Evolutionary conservation across 805 yeast species (phyloP).

Genomic region (Candida silvicultrix): DNA sequence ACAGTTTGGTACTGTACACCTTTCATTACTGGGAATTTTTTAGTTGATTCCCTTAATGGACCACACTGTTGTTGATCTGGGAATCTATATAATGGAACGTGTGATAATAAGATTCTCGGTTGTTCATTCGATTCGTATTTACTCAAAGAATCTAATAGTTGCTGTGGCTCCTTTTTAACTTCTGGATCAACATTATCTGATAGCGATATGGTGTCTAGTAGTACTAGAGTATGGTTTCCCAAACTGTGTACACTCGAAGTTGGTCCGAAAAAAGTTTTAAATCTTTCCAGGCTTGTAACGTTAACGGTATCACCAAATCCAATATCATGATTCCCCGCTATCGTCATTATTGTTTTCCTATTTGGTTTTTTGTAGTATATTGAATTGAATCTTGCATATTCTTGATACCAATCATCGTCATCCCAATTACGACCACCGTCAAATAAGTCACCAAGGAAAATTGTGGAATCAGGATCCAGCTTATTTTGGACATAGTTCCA

Average conservation of each 20-base stretch:
- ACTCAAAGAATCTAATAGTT: slow-evolving; percentile 41
- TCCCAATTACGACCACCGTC: slow-evolving; percentile 95
- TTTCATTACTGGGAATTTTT: slow-evolving; percentile 56
- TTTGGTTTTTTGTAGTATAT: slow-evolving; percentile 57
- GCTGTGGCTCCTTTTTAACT: slow-evolving; percentile 40
- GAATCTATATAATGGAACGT: slow-evolving; percentile 81
- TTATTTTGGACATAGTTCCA: slow-evolving; percentile 49
- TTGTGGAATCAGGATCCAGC: slow-evolving; percentile 67
- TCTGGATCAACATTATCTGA: slow-evolving; percentile 47
- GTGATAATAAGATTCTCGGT: slow-evolving; percentile 72
- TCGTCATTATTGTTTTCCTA: slow-evolving; percentile 35
- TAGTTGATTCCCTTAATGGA: slow-evolving; percentile 60
- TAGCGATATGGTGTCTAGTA: slow-evolving; percentile 79
- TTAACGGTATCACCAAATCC: slow-evolving; percentile 81
- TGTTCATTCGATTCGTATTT: slow-evolving; percentile 18
- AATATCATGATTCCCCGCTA: slow-evolving; percentile 95
- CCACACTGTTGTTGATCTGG: slow-evolving; percentile 67
- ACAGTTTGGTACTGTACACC: slow-evolving; percentile 92
- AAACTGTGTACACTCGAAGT: slow-evolving; percentile 46
- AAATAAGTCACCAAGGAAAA: slow-evolving; percentile 86
- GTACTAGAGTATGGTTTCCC: slow-evolving; percentile 65
- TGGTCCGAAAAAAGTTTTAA: slow-evolving; percentile 68
- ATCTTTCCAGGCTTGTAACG: slow-evolving; percentile 51
- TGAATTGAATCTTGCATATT: slow-evolving; percentile 57
- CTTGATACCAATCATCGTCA: slow-evolving; percentile 62